phyloP scores from a whole-genome alignment of 225 moss, liverwort and hornwort genomes.

The Pleurozium schreberi region DNA sequence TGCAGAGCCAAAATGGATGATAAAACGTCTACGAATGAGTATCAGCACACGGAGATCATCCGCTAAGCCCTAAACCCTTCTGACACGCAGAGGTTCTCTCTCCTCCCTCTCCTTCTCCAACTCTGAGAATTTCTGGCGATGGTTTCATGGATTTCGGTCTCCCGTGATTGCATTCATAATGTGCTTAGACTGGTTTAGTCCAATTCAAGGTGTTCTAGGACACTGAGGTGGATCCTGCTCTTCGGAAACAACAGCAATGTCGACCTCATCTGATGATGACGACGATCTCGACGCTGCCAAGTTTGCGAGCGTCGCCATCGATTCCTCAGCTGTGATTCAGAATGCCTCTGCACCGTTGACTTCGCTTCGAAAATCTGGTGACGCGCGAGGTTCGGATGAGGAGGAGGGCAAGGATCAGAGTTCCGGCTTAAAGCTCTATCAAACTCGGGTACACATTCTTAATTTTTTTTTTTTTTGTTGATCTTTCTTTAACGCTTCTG shows the following conservation, averaged over 20 bases:
- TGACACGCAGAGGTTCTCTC: too few relatives aligned
- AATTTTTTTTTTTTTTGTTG: too few relatives aligned
- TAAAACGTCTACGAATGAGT: not conserved
- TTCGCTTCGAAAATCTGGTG: slow-evolving; percentile 23
- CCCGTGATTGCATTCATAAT: not conserved
- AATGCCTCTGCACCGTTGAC: slow-evolving; percentile 21
- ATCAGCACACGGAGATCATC: not conserved
- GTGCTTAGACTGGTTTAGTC: not conserved
- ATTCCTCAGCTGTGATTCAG: slow-evolving; percentile 53
- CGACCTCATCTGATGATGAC: slow-evolving; percentile 50
- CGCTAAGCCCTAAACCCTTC: not conserved
- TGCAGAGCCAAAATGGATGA: not conserved
- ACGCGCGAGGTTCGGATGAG: slow-evolving; percentile 12
- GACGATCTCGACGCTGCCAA: slow-evolving; percentile 45
- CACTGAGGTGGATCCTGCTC: not conserved
- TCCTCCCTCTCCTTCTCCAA: too few relatives aligned
- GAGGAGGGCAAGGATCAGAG: slow-evolving; percentile 12
- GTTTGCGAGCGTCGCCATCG: slow-evolving; percentile 72
- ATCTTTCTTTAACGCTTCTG: not conserved
- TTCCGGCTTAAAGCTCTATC: slow-evolving; percentile 58
- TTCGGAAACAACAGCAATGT: slow-evolving; percentile 1
- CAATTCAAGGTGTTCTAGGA: not conserved
- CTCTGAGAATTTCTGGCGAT: too few relatives aligned
- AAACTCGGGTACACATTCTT: slow-evolving; percentile 50
- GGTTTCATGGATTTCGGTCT: not conserved